Conservation (phyloP, 352 stramenopile genomes). For the Phytophthora pistaciae region DNA sequence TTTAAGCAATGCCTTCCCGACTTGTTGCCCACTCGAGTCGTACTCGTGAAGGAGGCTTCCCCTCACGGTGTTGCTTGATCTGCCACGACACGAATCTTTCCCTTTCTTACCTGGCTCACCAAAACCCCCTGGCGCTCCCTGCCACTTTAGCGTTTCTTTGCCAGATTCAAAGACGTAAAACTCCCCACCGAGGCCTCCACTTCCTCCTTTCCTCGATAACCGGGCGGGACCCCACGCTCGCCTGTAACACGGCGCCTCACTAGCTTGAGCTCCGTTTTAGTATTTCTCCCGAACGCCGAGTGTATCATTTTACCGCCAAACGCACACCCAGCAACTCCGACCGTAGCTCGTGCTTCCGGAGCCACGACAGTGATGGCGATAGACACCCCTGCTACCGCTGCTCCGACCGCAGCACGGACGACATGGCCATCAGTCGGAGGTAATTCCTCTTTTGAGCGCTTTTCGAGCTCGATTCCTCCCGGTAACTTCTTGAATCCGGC, state of each 20-base stretch:
- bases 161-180: slow-evolving; percentile 5
- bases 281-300: not conserved
- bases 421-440: not conserved
- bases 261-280: not conserved
- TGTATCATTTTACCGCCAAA: not conserved
- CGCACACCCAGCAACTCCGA: not conserved
- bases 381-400: not conserved
- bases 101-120: not conserved
- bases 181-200: not conserved
- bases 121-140: not conserved
- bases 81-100: not conserved
- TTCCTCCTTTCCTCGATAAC: slow-evolving; percentile 1
- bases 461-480: not conserved
- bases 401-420: not conserved
- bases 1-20: not conserved
- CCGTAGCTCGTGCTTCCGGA: not conserved
- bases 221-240: not conserved
- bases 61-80: not conserved
- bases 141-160: not conserved
- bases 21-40: not conserved
- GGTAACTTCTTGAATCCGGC: not conserved
- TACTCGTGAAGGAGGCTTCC: not conserved
- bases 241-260: not conserved
- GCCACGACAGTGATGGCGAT: not conserved
- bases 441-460: not conserved